phyloP scores from a whole-genome alignment of 2,329 filamentous ascomycete genomes.

The Apiospora saccharicola region DNA sequence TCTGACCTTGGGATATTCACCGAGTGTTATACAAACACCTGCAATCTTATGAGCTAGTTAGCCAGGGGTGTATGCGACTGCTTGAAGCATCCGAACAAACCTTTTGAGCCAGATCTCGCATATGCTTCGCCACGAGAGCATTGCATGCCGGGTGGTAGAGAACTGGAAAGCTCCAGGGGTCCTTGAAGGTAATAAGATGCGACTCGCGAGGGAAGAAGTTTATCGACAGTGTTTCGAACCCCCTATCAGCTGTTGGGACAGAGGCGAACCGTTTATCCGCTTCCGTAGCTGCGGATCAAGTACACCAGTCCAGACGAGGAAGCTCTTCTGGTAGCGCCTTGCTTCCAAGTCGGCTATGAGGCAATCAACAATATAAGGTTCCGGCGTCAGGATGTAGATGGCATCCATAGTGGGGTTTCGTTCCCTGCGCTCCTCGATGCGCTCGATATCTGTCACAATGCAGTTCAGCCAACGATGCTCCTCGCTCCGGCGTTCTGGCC shows the following conservation, averaged over 20 bases:
- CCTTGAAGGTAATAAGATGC: conserved; percentile 87
- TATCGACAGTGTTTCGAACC: conserved; percentile 82
- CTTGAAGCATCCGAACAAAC: conserved; percentile 50
- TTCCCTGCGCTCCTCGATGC: conserved; percentile 85
- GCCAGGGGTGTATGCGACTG: conserved; percentile 14
- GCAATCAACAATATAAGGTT: conserved; percentile 90
- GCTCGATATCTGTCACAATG: conserved; percentile 80
- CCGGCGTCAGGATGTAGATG: conserved; percentile 88
- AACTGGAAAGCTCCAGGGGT: conserved; percentile 94
- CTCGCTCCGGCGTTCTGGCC: neutral
- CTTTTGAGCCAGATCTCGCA: conserved; percentile 88
- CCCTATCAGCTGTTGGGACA: conserved; percentile 77
- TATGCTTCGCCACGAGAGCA: conserved; percentile 79
- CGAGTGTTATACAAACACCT: conserved; percentile 87
- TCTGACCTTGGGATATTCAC: conserved; percentile 91
- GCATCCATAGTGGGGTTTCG: conserved; percentile 91
- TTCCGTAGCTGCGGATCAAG: conserved; percentile 74
- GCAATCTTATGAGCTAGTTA: conserved; percentile 65
- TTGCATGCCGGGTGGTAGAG: conserved; percentile 93
- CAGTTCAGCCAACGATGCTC: conserved; percentile 21
- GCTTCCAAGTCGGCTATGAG: conserved; percentile 91
- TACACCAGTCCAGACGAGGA: conserved; percentile 84
- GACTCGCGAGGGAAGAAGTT: conserved; percentile 93
- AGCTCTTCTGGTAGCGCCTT: conserved; percentile 79
- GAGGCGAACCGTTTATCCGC: conserved; percentile 75